phyloP scores from a whole-genome alignment of 208 protist species.

The Tritrichomonas foetus region DNA sequence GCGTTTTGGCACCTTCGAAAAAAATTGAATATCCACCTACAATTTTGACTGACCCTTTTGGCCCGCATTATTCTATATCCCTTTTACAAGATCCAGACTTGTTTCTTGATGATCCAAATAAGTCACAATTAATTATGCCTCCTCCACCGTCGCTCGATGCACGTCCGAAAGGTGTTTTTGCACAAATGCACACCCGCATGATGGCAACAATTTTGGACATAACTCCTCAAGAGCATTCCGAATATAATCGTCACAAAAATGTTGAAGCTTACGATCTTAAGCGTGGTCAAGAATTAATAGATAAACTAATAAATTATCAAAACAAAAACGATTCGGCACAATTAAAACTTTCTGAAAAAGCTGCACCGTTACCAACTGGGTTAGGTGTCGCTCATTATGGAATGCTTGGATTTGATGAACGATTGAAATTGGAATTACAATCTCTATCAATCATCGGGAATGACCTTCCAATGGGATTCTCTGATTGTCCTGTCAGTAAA shows the following conservation, averaged over 20 bases:
- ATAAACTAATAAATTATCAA: too few relatives aligned
- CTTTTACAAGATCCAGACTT: background rate
- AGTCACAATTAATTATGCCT: background rate
- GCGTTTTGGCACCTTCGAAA: background rate
- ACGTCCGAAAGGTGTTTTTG: too few relatives aligned
- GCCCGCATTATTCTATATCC: background rate
- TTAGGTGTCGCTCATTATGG: background rate
- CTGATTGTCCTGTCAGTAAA: background rate
- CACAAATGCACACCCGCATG: too few relatives aligned
- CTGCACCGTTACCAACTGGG: background rate
- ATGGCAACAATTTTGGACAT: too few relatives aligned
- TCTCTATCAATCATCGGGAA: background rate
- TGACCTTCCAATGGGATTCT: background rate
- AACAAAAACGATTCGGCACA: too few relatives aligned
- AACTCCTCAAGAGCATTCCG: too few relatives aligned
- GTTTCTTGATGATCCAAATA: background rate
- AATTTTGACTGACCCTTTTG: background rate
- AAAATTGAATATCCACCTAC: background rate
- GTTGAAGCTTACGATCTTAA: too few relatives aligned
- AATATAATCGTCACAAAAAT: too few relatives aligned
- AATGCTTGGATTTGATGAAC: background rate
- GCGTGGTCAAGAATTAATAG: too few relatives aligned
- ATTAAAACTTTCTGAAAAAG: background rate
- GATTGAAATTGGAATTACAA: background rate
- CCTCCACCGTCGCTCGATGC: too few relatives aligned